Conservation (phyloP, 179 eudicot genomes). For the Pouteria campechiana region DNA sequence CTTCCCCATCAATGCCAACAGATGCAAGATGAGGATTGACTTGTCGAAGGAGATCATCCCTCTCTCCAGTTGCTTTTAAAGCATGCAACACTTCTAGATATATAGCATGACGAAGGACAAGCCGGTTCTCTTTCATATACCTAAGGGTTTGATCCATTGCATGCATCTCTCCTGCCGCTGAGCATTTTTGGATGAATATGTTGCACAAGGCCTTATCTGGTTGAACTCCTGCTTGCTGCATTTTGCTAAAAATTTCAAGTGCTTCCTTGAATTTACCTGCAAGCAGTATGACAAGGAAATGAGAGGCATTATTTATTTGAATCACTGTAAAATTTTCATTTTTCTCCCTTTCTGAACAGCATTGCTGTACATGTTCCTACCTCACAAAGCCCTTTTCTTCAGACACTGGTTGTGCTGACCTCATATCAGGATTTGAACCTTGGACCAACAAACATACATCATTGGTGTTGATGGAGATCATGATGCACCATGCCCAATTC, state of each 20-base stretch:
- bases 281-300: slow-evolving; percentile 1
- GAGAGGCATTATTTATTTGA: not conserved
- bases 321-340: not conserved
- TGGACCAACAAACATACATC: too few relatives aligned
- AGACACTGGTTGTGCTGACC: too few relatives aligned
- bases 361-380: too few relatives aligned
- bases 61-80: slow-evolving; percentile 40
- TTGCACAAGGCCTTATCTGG: slow-evolving; percentile 90
- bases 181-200: slow-evolving; percentile 54
- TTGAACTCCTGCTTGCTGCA: slow-evolving; percentile 67
- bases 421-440: too few relatives aligned
- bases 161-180: slow-evolving; percentile 38
- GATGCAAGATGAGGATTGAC: slow-evolving; percentile 55
- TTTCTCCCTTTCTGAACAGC: too few relatives aligned
- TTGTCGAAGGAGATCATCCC: slow-evolving; percentile 39
- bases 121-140: slow-evolving; percentile 56
- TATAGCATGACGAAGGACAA: slow-evolving; percentile 59
- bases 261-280: slow-evolving; percentile 59
- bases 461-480: too few relatives aligned
- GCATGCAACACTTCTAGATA: slow-evolving; percentile 43
- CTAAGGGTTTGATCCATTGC: slow-evolving; percentile 44
- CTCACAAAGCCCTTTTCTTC: too few relatives aligned
- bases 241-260: slow-evolving; percentile 51
- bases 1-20: slow-evolving; percentile 8
- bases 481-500: too few relatives aligned